These are phyloP conservation scores for Fusarium buharicum DNA, from an alignment of 2,329 filamentous ascomycete genomes.

Conservation along the genomic window DNA sequence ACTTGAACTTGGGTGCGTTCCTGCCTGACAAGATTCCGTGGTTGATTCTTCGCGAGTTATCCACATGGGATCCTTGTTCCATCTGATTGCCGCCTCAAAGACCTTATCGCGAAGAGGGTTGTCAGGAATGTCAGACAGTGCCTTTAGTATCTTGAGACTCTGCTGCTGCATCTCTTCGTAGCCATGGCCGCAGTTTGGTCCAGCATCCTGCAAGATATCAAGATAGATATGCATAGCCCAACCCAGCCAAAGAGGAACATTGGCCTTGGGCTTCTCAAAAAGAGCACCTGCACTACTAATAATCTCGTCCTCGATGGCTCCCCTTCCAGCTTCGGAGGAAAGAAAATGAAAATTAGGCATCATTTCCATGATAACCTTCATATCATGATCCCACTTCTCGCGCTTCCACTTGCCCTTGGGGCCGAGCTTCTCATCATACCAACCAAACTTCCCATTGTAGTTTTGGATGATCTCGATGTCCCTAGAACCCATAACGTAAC, in stretches of 20 bases:
- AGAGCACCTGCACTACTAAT: slow-evolving; percentile 13
- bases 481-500: not conserved
- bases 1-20: slow-evolving; percentile 9
- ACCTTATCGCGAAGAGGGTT: not conserved
- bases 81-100: slow-evolving; percentile 14
- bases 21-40: not conserved
- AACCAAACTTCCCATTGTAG: slow-evolving; percentile 38
- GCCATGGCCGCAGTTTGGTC: not conserved
- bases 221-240: slow-evolving; percentile 37
- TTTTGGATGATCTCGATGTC: not conserved
- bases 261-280: not conserved
- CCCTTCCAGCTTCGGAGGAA: not conserved
- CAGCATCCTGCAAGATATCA: slow-evolving; percentile 29
- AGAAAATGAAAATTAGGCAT: slow-evolving; percentile 25
- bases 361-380: slow-evolving; percentile 21
- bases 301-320: slow-evolving; percentile 37
- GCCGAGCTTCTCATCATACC: slow-evolving; percentile 29
- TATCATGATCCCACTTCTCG: slow-evolving; percentile 27
- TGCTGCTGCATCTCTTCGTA: slow-evolving; percentile 20
- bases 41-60: not conserved
- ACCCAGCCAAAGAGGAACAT: slow-evolving; percentile 24
- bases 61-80: slow-evolving; percentile 31
- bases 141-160: slow-evolving; percentile 29
- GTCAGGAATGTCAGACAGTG: slow-evolving; percentile 17
- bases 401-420: not conserved